Percentiles rank a stretch among this genome's conserved stretches.
These are phyloP conservation scores for Aegilops longissima DNA, from an alignment of 176 grass and related monocot genomes.

Conservation along the genomic window DNA sequence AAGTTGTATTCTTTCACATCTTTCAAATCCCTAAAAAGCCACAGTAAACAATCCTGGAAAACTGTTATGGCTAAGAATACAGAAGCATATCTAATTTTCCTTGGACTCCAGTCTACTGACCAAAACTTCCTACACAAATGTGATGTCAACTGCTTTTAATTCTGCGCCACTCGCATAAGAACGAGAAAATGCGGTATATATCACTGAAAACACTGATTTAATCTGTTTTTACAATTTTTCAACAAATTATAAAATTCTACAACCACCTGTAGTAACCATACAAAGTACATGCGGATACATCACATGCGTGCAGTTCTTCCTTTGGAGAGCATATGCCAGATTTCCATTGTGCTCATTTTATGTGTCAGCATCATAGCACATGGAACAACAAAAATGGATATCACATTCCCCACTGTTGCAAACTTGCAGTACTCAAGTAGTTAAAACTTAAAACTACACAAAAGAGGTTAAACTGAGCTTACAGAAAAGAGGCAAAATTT, in stretches of 20 bases:
- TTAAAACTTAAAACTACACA: neutral
- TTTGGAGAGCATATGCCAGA: neutral
- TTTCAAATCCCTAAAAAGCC: slow-evolving; percentile 1
- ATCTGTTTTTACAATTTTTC: neutral
- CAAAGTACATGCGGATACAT: neutral
- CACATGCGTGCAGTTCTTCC: neutral
- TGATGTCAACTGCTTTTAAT: neutral
- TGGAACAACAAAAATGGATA: neutral
- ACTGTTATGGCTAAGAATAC: neutral
- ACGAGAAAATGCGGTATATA: neutral
- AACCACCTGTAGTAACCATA: neutral
- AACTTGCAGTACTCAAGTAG: neutral
- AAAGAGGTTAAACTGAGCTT: neutral
- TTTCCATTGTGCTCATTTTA: slow-evolving; percentile 4
- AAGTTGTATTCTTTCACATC: slow-evolving; percentile 16
- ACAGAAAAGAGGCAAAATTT: neutral
- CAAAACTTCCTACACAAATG: neutral
- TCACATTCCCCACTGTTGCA: neutral
- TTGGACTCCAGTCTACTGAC: neutral
- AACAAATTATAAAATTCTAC: neutral
- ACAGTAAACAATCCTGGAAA: neutral
- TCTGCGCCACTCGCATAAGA: neutral
- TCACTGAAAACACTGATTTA: neutral
- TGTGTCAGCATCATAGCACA: neutral
- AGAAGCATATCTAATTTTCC: neutral